Base-by-base conservation (phyloP, 768 basidiomycete genomes). In the Tricholoma matsutake region DNA sequence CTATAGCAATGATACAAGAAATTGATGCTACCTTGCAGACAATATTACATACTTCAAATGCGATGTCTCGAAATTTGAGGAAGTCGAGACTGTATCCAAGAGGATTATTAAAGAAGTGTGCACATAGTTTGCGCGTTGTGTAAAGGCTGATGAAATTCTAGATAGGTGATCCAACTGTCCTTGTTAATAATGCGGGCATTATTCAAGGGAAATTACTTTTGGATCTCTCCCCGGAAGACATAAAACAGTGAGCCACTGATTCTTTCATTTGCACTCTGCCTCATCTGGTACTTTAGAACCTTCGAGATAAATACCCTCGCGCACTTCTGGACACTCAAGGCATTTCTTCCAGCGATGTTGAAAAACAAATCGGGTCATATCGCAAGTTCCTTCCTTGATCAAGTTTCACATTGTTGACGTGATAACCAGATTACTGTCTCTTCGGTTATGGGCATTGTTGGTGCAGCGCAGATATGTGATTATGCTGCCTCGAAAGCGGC, bases 101-200 rank as follows among this genome's bases (percentile, higher is more conserved):
- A 81, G 77, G 71, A 82, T 98, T 61, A 73, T 86, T 4, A 82
- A 91, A 68, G 95, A 98, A 80, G 93, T 93, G 61, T 64, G 75
- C 32, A 9, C 25, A 13, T 32, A 51, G 54, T 28, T 5, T n/a
- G 53, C 7, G n/a, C 29, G 10, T 28, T 37, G n/a, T 31, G 4
- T 6, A 39, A 28, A 34, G 58, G 22, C 63, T 61, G 31, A 53
- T 56, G 53, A 49, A 47, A 31, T 51, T 22, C 28, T 66, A 96
- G 92, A 80, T 96, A 56, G 96, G 93, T 3, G 82, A 91, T 61
- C 92, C 92, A 0, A 97, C 97, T 0, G 82, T 98, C 39, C 76
- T 99, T 22, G 79, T 99, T 66, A 98, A 98, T 76, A 98, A 96
- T 69, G 97, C 96, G 0, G 97, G 96, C 18, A 87, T 97, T 60